Conservation (phyloP, 345 rosid species). For the Gossypium herbaceum region DNA sequence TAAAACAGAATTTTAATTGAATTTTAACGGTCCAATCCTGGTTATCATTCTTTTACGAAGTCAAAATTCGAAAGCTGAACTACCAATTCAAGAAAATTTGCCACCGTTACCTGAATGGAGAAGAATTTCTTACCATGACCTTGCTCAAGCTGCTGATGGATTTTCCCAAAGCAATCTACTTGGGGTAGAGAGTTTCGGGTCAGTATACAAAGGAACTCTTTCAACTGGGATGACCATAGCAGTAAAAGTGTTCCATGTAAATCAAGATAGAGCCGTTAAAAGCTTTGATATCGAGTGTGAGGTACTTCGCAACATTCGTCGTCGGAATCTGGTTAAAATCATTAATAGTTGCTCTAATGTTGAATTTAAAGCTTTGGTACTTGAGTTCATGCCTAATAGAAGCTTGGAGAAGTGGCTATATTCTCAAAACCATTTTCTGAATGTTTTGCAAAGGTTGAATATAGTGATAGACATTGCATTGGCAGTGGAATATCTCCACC, state of each 20-base stretch:
- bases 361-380: slow-evolving; percentile 21
- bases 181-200: slow-evolving; percentile 19
- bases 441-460: slow-evolving; percentile 12
- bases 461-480: neutral
- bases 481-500: slow-evolving; percentile 7
- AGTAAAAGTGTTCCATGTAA: slow-evolving; percentile 16
- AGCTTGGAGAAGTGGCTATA: slow-evolving; percentile 18
- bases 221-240: slow-evolving; percentile 7
- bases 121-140: slow-evolving; percentile 9
- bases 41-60: neutral
- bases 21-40: neutral
- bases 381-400: slow-evolving; percentile 23
- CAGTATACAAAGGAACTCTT: slow-evolving; percentile 20
- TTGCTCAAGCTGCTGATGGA: neutral
- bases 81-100: neutral
- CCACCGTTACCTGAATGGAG: neutral
- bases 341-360: slow-evolving; percentile 14
- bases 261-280: neutral
- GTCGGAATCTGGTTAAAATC: slow-evolving; percentile 21
- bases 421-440: neutral
- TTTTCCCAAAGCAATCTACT: slow-evolving; percentile 5
- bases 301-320: slow-evolving; percentile 16
- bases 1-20: too few relatives aligned
- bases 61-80: neutral
- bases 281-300: slow-evolving; percentile 26